Evolutionary conservation across 768 basidiomycete species (phyloP).

Genomic region (Hericium alpestre): DNA sequence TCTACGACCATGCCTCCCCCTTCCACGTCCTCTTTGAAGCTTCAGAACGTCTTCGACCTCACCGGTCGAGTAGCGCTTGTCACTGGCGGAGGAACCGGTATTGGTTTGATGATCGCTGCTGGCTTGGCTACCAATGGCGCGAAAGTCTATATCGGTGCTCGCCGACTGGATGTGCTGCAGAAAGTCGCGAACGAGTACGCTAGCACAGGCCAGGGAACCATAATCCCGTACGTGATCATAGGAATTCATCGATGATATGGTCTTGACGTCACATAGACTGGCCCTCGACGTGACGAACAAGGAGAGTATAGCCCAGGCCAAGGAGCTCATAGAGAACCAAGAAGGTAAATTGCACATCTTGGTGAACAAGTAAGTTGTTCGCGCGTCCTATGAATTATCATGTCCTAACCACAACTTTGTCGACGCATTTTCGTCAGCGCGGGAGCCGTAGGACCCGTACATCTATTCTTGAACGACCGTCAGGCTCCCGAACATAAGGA

Average conservation of each 20-base stretch:
- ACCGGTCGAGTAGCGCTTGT: conserved; percentile 14
- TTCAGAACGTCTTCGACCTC: conserved; percentile 8
- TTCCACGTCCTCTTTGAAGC: neutral
- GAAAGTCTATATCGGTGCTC: conserved; percentile 70
- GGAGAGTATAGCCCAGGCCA: conserved; percentile 48
- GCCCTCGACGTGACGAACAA: conserved; percentile 66
- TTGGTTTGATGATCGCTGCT: conserved; percentile 55
- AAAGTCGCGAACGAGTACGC: conserved; percentile 36
- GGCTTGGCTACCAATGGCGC: conserved; percentile 72
- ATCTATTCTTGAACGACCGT: conserved; percentile 46
- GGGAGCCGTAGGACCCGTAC: conserved; percentile 59
- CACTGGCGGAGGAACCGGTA: conserved; percentile 20
- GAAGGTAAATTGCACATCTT: conserved; percentile 71
- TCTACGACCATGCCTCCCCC: neutral
- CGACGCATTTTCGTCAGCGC: conserved; percentile 34
- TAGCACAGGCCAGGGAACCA: conserved; percentile 30
- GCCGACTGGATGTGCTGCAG: conserved; percentile 56
- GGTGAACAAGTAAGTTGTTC: conserved; percentile 60
- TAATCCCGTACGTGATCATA: conserved; percentile 43
- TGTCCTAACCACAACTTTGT: neutral
- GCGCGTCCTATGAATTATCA: neutral
- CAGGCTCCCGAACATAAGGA: conserved; percentile 49
- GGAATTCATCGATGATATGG: too few species aligned
- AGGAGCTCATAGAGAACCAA: conserved; percentile 40
- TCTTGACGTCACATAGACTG: conserved; percentile 27